phyloP scores from a whole-genome alignment of 495 filamentous ascomycete genomes.

The Tuber microsphaerosporum region DNA sequence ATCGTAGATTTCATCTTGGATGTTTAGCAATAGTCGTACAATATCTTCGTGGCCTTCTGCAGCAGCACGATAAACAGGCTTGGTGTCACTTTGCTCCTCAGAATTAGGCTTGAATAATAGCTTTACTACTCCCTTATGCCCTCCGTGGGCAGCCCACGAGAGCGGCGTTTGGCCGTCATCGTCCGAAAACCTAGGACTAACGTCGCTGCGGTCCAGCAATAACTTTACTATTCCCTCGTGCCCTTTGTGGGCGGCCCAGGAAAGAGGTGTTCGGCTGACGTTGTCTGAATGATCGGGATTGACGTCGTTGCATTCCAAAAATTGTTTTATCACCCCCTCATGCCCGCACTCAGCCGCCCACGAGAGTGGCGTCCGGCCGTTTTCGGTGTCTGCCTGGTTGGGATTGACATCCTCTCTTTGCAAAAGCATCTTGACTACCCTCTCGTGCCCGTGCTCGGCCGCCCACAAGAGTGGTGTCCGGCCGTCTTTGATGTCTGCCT shows the following conservation, averaged over 20 bases:
- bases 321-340: conserved; percentile 24
- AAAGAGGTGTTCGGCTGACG: conserved; percentile 26
- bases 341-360: conserved; percentile 21
- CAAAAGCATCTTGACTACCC: too few species aligned
- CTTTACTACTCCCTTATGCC: conserved; percentile 13
- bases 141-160: conserved; percentile 22
- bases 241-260: conserved; percentile 23
- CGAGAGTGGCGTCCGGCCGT: neutral
- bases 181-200: conserved; percentile 20
- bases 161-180: conserved; percentile 14
- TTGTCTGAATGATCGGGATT: conserved; percentile 11
- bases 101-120: conserved; percentile 24
- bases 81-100: conserved; percentile 15
- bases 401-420: too few species aligned
- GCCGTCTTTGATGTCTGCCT: too few species aligned
- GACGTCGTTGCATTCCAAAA: conserved; percentile 14
- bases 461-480: neutral
- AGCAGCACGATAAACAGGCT: conserved; percentile 20
- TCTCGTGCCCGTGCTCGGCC: too few species aligned
- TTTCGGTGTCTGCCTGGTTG: too few species aligned
- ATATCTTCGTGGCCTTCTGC: conserved; percentile 12
- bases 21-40: conserved; percentile 6
- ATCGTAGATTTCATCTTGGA: neutral
- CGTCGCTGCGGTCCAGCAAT: conserved; percentile 21
- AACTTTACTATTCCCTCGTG: conserved; percentile 29